phyloP scores from a whole-genome alignment of 345 rosid genomes.

The Salix udensis region DNA sequence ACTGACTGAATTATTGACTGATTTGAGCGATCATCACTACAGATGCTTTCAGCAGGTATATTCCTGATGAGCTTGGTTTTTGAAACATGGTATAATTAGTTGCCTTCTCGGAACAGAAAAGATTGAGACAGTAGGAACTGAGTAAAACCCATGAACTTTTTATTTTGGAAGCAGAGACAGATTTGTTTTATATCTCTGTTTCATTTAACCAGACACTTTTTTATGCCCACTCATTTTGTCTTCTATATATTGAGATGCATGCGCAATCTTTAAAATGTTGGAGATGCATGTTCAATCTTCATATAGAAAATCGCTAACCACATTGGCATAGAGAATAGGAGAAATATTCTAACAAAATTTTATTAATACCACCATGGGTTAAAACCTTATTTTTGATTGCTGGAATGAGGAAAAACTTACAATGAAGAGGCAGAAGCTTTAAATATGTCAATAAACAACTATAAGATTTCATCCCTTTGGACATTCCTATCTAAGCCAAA shows the following conservation, averaged over 20 bases:
- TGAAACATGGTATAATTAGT: too few species aligned
- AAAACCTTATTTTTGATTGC: not conserved
- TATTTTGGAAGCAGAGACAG: too few species aligned
- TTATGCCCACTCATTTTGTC: too few species aligned
- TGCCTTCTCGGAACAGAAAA: too few species aligned
- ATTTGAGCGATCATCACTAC: not conserved
- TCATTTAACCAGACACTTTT: too few species aligned
- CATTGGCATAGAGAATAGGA: not conserved
- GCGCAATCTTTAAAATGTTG: too few species aligned
- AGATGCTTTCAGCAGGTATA: not conserved
- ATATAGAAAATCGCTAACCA: not conserved
- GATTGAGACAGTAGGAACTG: too few species aligned
- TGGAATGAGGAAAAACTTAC: not conserved
- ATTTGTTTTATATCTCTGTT: too few species aligned
- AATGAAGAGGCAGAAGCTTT: not conserved
- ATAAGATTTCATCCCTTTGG: not conserved
- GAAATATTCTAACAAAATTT: not conserved
- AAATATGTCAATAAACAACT: not conserved
- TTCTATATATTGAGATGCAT: too few species aligned
- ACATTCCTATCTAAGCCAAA: not conserved
- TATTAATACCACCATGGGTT: not conserved
- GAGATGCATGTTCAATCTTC: not conserved
- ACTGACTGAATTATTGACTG: not conserved
- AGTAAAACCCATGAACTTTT: too few species aligned
- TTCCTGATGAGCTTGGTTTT: too few species aligned